A percentile compares a stretch with the other conserved stretches of the same genome.
Conservation (phyloP, 23 red algal genomes). For the Chondrus crispus region DNA sequence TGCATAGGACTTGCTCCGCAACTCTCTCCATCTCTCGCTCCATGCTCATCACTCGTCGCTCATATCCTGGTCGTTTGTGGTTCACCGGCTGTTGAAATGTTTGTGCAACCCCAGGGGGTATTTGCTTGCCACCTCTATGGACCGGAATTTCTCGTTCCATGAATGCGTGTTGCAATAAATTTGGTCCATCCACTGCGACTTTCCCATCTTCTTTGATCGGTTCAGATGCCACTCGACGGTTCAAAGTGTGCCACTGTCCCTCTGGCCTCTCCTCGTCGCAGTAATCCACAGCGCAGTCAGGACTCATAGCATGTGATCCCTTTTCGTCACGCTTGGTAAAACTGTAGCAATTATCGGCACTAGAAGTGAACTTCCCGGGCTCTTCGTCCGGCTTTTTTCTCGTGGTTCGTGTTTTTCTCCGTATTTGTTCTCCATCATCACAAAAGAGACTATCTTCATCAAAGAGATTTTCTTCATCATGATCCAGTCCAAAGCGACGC, state of each 20-base stretch:
- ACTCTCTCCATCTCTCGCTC: not conserved
- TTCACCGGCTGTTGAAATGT: not conserved
- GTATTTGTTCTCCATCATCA: not conserved
- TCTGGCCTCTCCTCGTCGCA: not conserved
- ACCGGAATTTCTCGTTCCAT: not conserved
- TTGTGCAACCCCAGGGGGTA: too few species aligned
- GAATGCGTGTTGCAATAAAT: not conserved
- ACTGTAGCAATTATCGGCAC: not conserved
- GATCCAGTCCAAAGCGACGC: not conserved
- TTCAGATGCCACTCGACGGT: not conserved
- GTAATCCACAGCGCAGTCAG: not conserved
- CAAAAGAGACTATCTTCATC: not conserved
- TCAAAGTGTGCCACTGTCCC: not conserved
- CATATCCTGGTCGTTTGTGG: conserved; percentile 1
- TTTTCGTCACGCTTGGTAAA: not conserved
- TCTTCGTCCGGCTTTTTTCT: not conserved
- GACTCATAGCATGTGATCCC: not conserved
- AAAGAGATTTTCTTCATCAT: not conserved
- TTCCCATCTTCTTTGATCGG: not conserved
- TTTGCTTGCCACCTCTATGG: too few species aligned
- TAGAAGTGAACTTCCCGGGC: not conserved
- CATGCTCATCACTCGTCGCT: not conserved
- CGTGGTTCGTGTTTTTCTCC: not conserved
- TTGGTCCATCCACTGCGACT: not conserved
- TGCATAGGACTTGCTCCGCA: not conserved